Base-by-base conservation (phyloP, 257 asterid genomes). In the Mitragyna speciosa region DNA sequence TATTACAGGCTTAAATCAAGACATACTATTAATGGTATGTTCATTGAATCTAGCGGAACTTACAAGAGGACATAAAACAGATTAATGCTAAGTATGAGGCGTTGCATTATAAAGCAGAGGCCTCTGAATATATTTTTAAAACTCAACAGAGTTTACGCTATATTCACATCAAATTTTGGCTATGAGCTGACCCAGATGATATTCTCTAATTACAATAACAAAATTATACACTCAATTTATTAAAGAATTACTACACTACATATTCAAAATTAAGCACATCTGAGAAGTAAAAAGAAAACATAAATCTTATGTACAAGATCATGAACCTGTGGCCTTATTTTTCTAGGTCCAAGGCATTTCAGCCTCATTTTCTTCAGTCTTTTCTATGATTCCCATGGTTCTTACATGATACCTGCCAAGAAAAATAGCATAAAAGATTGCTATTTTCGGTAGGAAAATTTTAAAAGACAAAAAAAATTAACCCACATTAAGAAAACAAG, bases 321-420 rank as follows among this genome's bases (percentile, higher is more conserved):
- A 77, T 11, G 75, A 72, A 93, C 99, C 98, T 81, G 99, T 96
- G 71, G 99, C 99, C 87, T 96, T 96, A 86, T 96, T 96, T 85
- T 96, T 96, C 92, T 96, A 98, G 36, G 99, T 96, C 30, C 98
- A 94, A 43, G 98, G 97, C 99, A 96, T 96, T 88, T 95, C 99
- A 80, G 92, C 92, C 79, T 95, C 99, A 76, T 93, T 95, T 79
- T 95, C 99, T 74, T 92, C 93, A 70, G 93, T 95, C 93, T 79
- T 95, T 84, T 95, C 99, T 33, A 93, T 83, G 87, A 95, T 95
- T 89, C 99, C 99, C 99, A 95, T 95, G 76, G 72, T 90, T 76
- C 82, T 81, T 72, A 61, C 78, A 15, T 30, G 67, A 79, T 49
- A 85, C 85, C 95, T 91, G 88, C 70, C 87, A 73, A 47, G 76